Percentiles rank a stretch among this genome's conserved stretches.
Conservation (phyloP, 2,329 filamentous ascomycete species). For the Calcarisporium arbuscula region DNA sequence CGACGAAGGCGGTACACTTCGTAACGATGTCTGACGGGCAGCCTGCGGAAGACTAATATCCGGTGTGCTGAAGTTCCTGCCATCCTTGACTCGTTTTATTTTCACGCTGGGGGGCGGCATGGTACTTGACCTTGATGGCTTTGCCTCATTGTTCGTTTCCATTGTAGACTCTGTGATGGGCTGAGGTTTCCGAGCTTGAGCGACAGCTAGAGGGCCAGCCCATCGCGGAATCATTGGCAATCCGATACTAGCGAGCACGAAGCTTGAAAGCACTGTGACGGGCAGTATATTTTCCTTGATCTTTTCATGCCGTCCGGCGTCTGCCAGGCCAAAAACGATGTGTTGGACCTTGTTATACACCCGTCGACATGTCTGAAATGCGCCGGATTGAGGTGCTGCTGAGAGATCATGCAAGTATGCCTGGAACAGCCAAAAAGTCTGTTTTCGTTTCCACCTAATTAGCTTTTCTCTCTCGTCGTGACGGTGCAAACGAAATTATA, state of each 20-base stretch:
- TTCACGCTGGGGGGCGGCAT: slow-evolving; percentile 46
- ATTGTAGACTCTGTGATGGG: slow-evolving; percentile 20
- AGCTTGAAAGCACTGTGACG: slow-evolving; percentile 73
- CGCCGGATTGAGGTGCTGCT: slow-evolving; percentile 64
- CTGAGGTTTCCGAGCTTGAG: slow-evolving; percentile 72
- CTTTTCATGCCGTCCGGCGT: slow-evolving; percentile 62
- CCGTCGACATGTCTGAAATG: slow-evolving; percentile 75
- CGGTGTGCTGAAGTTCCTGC: slow-evolving; percentile 38
- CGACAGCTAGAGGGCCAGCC: slow-evolving; percentile 74
- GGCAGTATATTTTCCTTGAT: slow-evolving; percentile 78
- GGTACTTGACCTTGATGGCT: slow-evolving; percentile 63
- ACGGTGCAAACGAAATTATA: no score
- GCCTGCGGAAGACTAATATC: slow-evolving; percentile 27
- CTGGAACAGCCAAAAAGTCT: slow-evolving; percentile 91
- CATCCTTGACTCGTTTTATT: slow-evolving; percentile 41
- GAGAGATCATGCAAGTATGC: slow-evolving; percentile 80
- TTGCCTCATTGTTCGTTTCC: slow-evolving; percentile 33
- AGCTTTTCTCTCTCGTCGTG: no score
- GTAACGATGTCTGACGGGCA: slow-evolving; percentile 18
- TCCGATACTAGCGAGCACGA: slow-evolving; percentile 71
- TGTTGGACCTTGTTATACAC: slow-evolving; percentile 86
- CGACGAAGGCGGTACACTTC: slow-evolving; percentile 15
- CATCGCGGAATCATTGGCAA: slow-evolving; percentile 69
- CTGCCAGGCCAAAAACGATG: slow-evolving; percentile 74
- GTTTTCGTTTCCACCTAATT: no score